Percentiles rank a stretch among this genome's conserved stretches.
These are phyloP conservation scores for Zymoseptoria pseudotritici DNA, from an alignment of 2,329 filamentous ascomycete genomes.

Conservation along the genomic window DNA sequence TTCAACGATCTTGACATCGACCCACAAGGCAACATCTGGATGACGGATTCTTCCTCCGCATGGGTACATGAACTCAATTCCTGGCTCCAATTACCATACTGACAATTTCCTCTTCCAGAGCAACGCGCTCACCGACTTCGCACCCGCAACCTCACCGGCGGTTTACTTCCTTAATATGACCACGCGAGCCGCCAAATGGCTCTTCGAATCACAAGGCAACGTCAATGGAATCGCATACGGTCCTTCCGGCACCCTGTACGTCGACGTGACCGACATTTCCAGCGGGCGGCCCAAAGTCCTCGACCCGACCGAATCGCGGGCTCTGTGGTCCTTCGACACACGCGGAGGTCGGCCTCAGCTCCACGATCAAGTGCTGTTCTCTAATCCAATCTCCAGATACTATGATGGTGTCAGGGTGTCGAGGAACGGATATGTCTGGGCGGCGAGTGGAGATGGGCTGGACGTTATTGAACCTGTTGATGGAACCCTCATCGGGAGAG, in stretches of 20 bases:
- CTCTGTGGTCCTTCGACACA: slow-evolving; percentile 21
- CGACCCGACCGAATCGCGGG: slow-evolving; percentile 27
- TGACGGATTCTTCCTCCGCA: slow-evolving; percentile 19
- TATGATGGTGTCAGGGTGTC: slow-evolving; percentile 5
- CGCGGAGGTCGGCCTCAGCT: slow-evolving; percentile 1
- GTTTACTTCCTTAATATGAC: neutral
- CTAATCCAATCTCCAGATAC: slow-evolving; percentile 4
- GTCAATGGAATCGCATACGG: slow-evolving; percentile 10
- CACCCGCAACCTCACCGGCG: slow-evolving; percentile 2
- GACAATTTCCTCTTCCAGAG: neutral
- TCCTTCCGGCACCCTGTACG: slow-evolving; percentile 10
- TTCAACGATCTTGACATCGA: slow-evolving; percentile 49
- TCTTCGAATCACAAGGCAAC: slow-evolving; percentile 4
- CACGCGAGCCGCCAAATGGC: slow-evolving; percentile 5
- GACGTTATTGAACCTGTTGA: slow-evolving; percentile 5
- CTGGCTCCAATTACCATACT: neutral
- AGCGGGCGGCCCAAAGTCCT: slow-evolving; percentile 2
- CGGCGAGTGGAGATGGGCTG: slow-evolving; percentile 4
- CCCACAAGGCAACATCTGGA: slow-evolving; percentile 33
- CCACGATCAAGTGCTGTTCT: slow-evolving; percentile 1
- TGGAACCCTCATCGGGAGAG: slow-evolving; percentile 1
- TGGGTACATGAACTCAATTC: slow-evolving; percentile 33
- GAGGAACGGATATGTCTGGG: slow-evolving; percentile 1
- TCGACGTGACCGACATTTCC: slow-evolving; percentile 7
- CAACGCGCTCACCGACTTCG: slow-evolving; percentile 6